A percentile compares a stretch with the other conserved stretches of the same genome.
Conservation (phyloP, 495 filamentous ascomycete genomes). For the Neurospora tetraspora region DNA sequence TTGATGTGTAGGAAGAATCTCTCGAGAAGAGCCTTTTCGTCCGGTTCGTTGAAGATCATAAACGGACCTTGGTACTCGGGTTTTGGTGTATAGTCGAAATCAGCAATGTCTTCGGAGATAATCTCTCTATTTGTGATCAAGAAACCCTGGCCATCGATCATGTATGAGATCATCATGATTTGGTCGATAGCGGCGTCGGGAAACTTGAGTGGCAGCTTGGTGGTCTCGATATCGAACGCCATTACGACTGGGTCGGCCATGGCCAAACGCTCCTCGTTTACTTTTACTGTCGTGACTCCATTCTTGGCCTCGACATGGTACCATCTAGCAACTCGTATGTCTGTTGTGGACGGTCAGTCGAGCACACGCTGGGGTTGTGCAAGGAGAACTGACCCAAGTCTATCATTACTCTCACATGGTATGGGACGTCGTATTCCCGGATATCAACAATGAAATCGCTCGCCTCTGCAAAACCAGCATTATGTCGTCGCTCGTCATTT, state of each 20-base stretch:
- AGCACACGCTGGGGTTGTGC: neutral
- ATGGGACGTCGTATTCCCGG: conserved; percentile 97
- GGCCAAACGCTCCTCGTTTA: conserved; percentile 78
- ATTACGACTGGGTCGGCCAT: conserved; percentile 92
- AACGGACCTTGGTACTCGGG: conserved; percentile 93
- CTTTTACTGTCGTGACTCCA: conserved; percentile 67
- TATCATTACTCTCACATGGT: conserved; percentile 97
- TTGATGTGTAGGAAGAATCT: conserved; percentile 95
- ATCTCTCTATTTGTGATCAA: conserved; percentile 97
- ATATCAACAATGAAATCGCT: conserved; percentile 99
- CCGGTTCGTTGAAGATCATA: conserved; percentile 95
- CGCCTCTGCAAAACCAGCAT: conserved; percentile 67
- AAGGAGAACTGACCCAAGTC: conserved; percentile 58
- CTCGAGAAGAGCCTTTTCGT: conserved; percentile 80
- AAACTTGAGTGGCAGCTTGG: conserved; percentile 93
- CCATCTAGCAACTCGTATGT: conserved; percentile 95
- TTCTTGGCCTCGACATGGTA: conserved; percentile 94
- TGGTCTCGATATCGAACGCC: conserved; percentile 97
- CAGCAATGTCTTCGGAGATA: conserved; percentile 91
- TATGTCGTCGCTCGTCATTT: conserved; percentile 75
- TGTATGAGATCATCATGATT: conserved; percentile 99
- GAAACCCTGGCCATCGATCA: conserved; percentile 98
- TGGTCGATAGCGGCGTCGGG: conserved; percentile 93
- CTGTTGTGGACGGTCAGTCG: conserved; percentile 33
- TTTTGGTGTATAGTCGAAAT: conserved; percentile 97